Percentiles rank a stretch among this genome's conserved stretches.
Evolutionary conservation across 163 green algal species (phyloP).

Genomic region (Chloromonas sp.): DNA sequence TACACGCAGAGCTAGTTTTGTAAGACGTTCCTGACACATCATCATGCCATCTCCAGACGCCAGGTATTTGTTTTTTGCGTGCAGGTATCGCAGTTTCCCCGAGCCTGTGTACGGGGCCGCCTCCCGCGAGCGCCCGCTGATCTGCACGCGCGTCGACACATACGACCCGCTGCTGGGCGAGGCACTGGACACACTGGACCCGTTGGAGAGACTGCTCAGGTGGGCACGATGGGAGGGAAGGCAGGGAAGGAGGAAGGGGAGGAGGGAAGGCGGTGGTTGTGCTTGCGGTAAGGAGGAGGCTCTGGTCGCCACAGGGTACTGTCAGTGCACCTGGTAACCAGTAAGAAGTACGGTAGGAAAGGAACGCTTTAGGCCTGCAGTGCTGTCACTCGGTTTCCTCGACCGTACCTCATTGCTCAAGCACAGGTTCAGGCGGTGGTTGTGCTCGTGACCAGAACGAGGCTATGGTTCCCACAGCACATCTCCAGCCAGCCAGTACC

Average conservation of each 20-base stretch:
- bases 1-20: not conserved
- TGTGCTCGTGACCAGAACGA: too few relatives aligned
- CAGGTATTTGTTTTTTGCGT: not conserved
- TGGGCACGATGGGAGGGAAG: not conserved
- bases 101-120: slow-evolving; percentile 41
- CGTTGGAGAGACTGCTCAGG: slow-evolving; percentile 67
- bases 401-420: too few relatives aligned
- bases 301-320: too few relatives aligned
- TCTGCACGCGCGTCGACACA: slow-evolving; percentile 52
- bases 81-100: slow-evolving; percentile 62
- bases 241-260: not conserved
- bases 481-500: not conserved
- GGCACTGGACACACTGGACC: slow-evolving; percentile 40
- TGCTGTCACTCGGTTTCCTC: too few relatives aligned
- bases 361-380: too few relatives aligned
- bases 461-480: not conserved
- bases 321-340: too few relatives aligned
- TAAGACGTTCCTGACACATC: too few relatives aligned
- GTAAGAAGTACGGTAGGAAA: too few relatives aligned
- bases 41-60: too few relatives aligned
- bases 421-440: too few relatives aligned
- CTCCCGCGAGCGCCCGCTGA: slow-evolving; percentile 51
- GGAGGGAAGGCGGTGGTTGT: too few relatives aligned
- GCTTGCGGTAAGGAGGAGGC: too few relatives aligned
- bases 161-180: slow-evolving; percentile 38